Evolutionary conservation across 1,139 yeast genomes (phyloP).

Genomic region (Geotrichum restrictum): DNA sequence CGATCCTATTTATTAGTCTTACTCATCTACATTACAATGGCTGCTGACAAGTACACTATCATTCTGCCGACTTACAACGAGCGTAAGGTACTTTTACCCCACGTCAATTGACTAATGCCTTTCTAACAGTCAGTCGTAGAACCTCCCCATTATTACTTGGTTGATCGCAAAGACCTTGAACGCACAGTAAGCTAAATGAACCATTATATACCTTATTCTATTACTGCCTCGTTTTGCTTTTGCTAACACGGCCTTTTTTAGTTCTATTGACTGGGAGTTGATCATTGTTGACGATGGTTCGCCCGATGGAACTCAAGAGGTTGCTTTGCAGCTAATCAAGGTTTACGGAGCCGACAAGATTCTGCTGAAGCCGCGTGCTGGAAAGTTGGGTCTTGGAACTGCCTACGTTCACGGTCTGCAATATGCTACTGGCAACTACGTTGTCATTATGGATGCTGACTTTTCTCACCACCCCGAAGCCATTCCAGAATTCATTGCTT

Average conservation of each 20-base stretch:
- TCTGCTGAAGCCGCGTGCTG: slow-evolving; percentile 68
- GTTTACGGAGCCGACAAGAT: slow-evolving; percentile 64
- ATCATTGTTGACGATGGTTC: slow-evolving; percentile 76
- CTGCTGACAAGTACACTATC: slow-evolving; percentile 60
- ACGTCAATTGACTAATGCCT: not conserved
- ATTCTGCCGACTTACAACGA: slow-evolving; percentile 80
- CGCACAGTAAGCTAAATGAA: slow-evolving; percentile 39
- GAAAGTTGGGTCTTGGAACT: slow-evolving; percentile 76
- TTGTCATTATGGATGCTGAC: slow-evolving; percentile 83
- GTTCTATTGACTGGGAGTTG: slow-evolving; percentile 67
- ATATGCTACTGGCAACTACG: slow-evolving; percentile 68
- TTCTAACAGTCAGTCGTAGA: slow-evolving; percentile 29
- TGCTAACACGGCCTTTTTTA: slow-evolving; percentile 8
- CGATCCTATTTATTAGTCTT: too few species aligned
- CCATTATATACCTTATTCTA: not conserved
- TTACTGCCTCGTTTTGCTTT: slow-evolving; percentile 1
- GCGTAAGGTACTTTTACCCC: slow-evolving; percentile 42
- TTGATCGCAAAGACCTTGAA: slow-evolving; percentile 68
- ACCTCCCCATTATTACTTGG: slow-evolving; percentile 70
- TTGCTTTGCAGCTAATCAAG: slow-evolving; percentile 61
- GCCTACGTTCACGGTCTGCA: slow-evolving; percentile 79
- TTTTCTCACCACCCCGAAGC: slow-evolving; percentile 78
- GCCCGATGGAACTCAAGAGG: slow-evolving; percentile 78
- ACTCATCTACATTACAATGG: slow-evolving; percentile 17
- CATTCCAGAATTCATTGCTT: slow-evolving; percentile 68